Evolutionary conservation across 495 filamentous ascomycete species (phyloP).

Genomic region (Lasiosphaeria ovina): DNA sequence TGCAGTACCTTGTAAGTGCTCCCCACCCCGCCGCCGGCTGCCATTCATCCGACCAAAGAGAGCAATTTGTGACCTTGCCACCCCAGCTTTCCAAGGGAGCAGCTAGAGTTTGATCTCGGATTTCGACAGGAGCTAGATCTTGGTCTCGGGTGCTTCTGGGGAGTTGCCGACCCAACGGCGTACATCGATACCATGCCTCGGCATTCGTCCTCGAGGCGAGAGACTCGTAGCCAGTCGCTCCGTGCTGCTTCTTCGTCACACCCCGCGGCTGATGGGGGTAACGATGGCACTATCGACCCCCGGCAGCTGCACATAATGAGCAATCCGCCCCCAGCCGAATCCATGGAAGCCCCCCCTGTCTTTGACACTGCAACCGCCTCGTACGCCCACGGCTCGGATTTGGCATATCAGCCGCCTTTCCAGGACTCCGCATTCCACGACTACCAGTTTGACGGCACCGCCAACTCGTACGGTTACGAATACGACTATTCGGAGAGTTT

Average conservation of each 20-base stretch:
- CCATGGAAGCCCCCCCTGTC: background rate
- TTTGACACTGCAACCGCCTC: background rate
- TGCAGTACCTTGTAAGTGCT: background rate
- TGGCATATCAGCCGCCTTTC: too few relatives aligned
- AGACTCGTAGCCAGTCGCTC: background rate
- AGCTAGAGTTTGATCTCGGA: background rate
- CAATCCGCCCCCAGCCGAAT: background rate
- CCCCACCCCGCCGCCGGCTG: background rate
- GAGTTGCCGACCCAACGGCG: background rate
- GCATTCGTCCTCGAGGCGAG: background rate
- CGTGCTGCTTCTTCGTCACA: background rate
- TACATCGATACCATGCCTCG: background rate
- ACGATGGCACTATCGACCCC: background rate
- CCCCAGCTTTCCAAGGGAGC: background rate
- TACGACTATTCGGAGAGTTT: too few relatives aligned
- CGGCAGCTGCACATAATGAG: background rate
- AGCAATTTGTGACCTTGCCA: background rate
- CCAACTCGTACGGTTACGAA: too few relatives aligned
- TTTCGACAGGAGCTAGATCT: background rate
- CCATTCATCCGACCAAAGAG: background rate
- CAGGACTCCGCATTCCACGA: too few relatives aligned
- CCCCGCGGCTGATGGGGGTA: background rate
- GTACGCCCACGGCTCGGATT: background rate
- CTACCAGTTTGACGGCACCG: too few relatives aligned
- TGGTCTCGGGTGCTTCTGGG: background rate